Evolutionary conservation across 2,329 filamentous ascomycete species (phyloP).

Genomic region (Fonsecaea nubica): DNA sequence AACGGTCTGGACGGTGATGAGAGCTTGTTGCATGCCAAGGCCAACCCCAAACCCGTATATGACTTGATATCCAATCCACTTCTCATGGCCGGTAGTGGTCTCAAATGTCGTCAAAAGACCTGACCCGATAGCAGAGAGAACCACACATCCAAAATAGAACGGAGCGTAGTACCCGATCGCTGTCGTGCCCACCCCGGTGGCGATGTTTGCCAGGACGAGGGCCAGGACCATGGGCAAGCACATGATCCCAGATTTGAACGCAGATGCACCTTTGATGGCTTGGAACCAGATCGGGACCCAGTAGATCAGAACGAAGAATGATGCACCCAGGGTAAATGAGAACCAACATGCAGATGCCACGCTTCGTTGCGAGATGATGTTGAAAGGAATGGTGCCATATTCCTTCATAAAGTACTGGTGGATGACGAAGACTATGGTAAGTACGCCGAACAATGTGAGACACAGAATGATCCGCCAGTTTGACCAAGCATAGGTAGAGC

Average conservation of each 20-base stretch:
- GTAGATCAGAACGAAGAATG: slow-evolving; percentile 51
- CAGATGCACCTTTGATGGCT: slow-evolving; percentile 51
- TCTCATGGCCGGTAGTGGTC: slow-evolving; percentile 42
- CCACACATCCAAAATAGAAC: slow-evolving; percentile 47
- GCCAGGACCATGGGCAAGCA: slow-evolving; percentile 50
- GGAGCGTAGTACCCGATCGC: slow-evolving; percentile 51
- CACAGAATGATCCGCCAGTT: slow-evolving; percentile 55
- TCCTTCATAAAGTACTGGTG: slow-evolving; percentile 57
- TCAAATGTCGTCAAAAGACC: slow-evolving; percentile 51
- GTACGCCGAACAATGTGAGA: slow-evolving; percentile 55
- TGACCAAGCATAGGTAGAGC: slow-evolving; percentile 54
- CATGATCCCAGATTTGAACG: slow-evolving; percentile 55
- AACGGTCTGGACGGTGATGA: slow-evolving; percentile 51
- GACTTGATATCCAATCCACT: slow-evolving; percentile 51
- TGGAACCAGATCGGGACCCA: slow-evolving; percentile 58
- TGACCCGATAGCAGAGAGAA: slow-evolving; percentile 48
- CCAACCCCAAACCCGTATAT: slow-evolving; percentile 47
- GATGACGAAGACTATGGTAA: slow-evolving; percentile 54
- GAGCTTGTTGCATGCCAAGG: slow-evolving; percentile 49
- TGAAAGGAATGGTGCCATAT: slow-evolving; percentile 58
- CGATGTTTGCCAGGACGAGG: slow-evolving; percentile 46
- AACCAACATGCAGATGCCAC: slow-evolving; percentile 46
- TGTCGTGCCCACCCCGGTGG: slow-evolving; percentile 45
- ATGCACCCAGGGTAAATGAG: slow-evolving; percentile 47
- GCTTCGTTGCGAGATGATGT: slow-evolving; percentile 56